Base-by-base conservation (phyloP, 2,329 filamentous ascomycete species). In the Pseudopithomyces maydicus region DNA sequence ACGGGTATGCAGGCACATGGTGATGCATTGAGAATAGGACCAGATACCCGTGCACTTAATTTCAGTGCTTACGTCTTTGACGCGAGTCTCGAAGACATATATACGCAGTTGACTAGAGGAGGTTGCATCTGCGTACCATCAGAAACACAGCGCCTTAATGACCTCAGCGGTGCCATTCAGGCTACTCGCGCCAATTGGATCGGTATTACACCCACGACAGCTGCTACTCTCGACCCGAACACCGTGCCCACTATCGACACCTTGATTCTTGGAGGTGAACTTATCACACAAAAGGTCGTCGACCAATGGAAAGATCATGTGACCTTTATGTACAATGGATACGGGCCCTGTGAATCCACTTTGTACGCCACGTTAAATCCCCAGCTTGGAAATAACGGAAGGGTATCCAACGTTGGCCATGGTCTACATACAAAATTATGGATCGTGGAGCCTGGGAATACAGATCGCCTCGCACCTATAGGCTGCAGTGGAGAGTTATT, bases 51-150 rank as follows among this genome's bases (percentile, higher is more conserved):
- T 2, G 26, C 57, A 14, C 60, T 75, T 3, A 84, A 87, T 55
- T 81, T 87, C 54, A 84, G 84, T 2, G 82, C 83, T 8, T 85
- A 83, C 64, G 82, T 81, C 1, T 83, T 85, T 45, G 85, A 87
- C 59, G 79, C 84, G 11, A 79, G 80, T 36, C 71, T 87, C 19
- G 67, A 80, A 1, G 85, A 87, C 57, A 80, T 84, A 1, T 79
- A 87, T 55, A 82, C 82, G 0, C 81, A 83, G 0, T 74, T 88
- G 6, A 77, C 82, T 6, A 75, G 80, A 20, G 86, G 86, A n/a
- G 86, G 82, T 0, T 86, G 84, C 52, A 77, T 89, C 2, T 88
- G 86, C 56, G 77, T 88, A 0, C 85, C 87, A 3, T 59, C 0
- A 80, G 81, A 2, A 75, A 81, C 0, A 68, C 79, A 4, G 81